Percentiles rank a stretch among this genome's conserved stretches.
Conservation (phyloP, 192 early-diverging fungal genomes). For the Dissophora ornata region DNA sequence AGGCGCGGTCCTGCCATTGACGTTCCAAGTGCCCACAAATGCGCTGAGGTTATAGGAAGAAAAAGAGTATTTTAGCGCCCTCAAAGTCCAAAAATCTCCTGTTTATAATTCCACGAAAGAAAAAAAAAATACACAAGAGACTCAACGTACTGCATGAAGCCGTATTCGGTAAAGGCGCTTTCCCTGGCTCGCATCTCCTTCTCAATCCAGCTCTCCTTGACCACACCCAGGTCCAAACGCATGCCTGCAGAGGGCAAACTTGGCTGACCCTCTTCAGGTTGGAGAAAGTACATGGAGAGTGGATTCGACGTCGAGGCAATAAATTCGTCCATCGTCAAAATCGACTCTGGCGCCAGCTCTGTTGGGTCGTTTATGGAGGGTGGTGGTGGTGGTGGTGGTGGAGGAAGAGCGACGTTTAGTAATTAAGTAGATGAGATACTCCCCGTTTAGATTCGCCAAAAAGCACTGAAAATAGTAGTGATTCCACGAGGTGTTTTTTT, state of each 20-base stretch:
- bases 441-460: too few relatives aligned
- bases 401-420: too few relatives aligned
- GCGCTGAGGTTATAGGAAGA: constrained; percentile 45
- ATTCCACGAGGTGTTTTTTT: too few relatives aligned
- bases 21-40: constrained; percentile 93
- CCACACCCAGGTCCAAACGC: constrained; percentile 30
- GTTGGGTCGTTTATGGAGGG: too few relatives aligned
- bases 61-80: background rate
- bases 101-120: background rate
- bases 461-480: too few relatives aligned
- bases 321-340: constrained; percentile 40
- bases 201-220: constrained; percentile 46
- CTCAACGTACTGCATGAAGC: constrained; percentile 38
- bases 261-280: constrained; percentile 33
- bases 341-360: background rate
- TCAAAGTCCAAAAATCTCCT: too few relatives aligned
- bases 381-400: too few relatives aligned
- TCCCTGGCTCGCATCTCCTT: constrained; percentile 44
- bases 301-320: constrained; percentile 36
- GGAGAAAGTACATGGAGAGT: constrained; percentile 43
- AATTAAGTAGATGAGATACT: too few relatives aligned
- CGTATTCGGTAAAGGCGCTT: constrained; percentile 27
- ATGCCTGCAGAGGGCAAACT: background rate
- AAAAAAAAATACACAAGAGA: background rate
- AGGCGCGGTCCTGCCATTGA: constrained; percentile 78